Base-by-base conservation (phyloP, 306 rosid species). In the Vachellia collinsii region DNA sequence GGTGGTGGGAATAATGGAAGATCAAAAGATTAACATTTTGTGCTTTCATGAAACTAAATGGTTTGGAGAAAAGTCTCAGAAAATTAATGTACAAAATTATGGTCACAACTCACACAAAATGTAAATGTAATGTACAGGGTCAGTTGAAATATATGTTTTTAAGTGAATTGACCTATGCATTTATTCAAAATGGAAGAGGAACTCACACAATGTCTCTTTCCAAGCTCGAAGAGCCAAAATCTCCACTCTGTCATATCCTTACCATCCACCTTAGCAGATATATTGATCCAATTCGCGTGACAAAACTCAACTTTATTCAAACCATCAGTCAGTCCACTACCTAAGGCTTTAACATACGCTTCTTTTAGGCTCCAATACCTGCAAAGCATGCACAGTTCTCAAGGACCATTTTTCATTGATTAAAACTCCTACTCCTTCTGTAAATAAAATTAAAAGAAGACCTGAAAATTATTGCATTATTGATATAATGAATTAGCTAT, bases 341-440 rank as follows among this genome's bases (percentile, higher is more conserved):
- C 98, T 50, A 80, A 84, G 58, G 97, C 95, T 88, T 94, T 92
- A 74, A 92, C 97, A 74, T 89, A 92, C 25, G 97, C 97, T 85
- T 94, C 98, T 84, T 92, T 92, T 70, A 94, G 78, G 87, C 91
- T 85, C 98, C 98, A 94, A 84, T 90, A 92, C 77, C 98, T 94
- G 88, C 84, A 85, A 84, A 34, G 48, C 38, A 81, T 36, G 66
- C 23, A 23, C 38, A 62, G 59, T 34, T 41, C 48, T 75, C 11
- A 70, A 74, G 17, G 56, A 75, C 39, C 72, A 34, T 29, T n/a
- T 23, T 50, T 42, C 56, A 58, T 47, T 44, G 44, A 37, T 11
- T 36, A 65, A 64, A 13, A 43, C 23, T 80, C n/a, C n/a, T n/a
- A n/a, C n/a, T n/a, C 29, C 48, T 66, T 67, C 42, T 51, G 54